Percentiles rank a stretch among this genome's conserved stretches.
These are phyloP conservation scores for Linnemannia hyalina DNA, from an alignment of 192 early-diverging fungal species.

Conservation along the genomic window DNA sequence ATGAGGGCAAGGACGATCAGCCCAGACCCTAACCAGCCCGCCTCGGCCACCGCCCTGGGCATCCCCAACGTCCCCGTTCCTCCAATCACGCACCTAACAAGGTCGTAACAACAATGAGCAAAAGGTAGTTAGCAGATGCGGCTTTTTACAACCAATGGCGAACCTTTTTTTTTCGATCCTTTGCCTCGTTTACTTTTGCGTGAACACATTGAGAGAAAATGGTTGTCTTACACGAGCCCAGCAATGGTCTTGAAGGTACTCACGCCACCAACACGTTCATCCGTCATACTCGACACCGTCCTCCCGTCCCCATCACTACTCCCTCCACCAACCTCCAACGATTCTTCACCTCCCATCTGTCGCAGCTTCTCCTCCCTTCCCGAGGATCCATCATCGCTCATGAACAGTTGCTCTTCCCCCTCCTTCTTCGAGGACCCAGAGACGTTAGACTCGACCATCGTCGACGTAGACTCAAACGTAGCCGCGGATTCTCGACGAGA, in stretches of 20 bases:
- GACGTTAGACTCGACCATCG: slow-evolving; percentile 10
- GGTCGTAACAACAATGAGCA: background rate
- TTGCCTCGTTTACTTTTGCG: too few species aligned
- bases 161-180: too few species aligned
- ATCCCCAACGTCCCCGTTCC: slow-evolving; percentile 71
- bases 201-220: too few species aligned
- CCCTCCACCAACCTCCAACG: background rate
- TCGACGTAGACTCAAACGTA: slow-evolving; percentile 14
- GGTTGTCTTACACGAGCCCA: slow-evolving; percentile 19
- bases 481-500: slow-evolving; percentile 8
- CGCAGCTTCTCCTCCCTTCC: background rate
- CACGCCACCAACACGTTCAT: slow-evolving; percentile 1
- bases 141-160: too few species aligned
- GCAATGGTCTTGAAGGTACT: slow-evolving; percentile 25
- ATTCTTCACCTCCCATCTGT: background rate
- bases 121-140: background rate
- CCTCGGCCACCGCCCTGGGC: slow-evolving; percentile 65
- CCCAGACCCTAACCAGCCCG: slow-evolving; percentile 67
- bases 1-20: slow-evolving; percentile 61
- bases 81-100: slow-evolving; percentile 66
- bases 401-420: background rate
- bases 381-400: background rate
- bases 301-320: background rate
- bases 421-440: background rate
- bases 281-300: background rate